Conservation (phyloP, 106 monocot genomes). For the Apostasia ramifera region DNA sequence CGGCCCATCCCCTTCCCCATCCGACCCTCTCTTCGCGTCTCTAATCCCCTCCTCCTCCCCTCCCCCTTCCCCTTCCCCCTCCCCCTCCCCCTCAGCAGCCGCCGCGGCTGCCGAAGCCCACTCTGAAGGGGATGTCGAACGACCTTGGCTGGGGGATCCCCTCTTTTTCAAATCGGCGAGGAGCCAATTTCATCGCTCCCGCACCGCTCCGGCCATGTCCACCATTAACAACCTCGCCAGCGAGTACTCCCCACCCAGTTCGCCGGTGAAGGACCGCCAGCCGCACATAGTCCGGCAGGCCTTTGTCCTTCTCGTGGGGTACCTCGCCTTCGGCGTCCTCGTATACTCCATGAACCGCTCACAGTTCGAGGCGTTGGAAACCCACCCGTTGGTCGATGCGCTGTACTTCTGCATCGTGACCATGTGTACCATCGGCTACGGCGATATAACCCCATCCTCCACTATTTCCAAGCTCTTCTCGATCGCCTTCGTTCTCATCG, state of each 20-base stretch:
- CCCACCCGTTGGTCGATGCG: conserved; percentile 76
- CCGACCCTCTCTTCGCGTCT: neutral
- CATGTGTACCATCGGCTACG: conserved; percentile 95
- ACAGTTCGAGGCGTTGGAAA: conserved; percentile 35
- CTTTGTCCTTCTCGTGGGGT: conserved; percentile 43
- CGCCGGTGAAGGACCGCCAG: conserved; percentile 2
- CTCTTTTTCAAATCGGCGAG: neutral
- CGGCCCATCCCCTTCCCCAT: conserved; percentile 22
- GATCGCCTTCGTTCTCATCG: conserved; percentile 71
- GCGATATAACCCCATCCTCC: conserved; percentile 84
- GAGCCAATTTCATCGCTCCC: conserved; percentile 58
- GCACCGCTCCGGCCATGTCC: conserved; percentile 72
- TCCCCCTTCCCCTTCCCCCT: neutral
- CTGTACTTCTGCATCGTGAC: conserved; percentile 94
- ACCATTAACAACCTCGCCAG: neutral
- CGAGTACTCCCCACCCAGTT: neutral
- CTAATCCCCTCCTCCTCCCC: neutral
- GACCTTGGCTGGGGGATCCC: conserved; percentile 2
- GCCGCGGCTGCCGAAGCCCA: neutral
- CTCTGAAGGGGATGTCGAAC: neutral
- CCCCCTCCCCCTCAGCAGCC: conserved; percentile 6
- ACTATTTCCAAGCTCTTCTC: conserved; percentile 72
- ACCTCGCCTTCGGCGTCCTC: conserved; percentile 65
- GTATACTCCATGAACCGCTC: conserved; percentile 39
- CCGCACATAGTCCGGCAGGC: conserved; percentile 41